These are phyloP conservation scores for Liriodendron chinense DNA, from an alignment of 164 flowering plant species.

Conservation along the genomic window DNA sequence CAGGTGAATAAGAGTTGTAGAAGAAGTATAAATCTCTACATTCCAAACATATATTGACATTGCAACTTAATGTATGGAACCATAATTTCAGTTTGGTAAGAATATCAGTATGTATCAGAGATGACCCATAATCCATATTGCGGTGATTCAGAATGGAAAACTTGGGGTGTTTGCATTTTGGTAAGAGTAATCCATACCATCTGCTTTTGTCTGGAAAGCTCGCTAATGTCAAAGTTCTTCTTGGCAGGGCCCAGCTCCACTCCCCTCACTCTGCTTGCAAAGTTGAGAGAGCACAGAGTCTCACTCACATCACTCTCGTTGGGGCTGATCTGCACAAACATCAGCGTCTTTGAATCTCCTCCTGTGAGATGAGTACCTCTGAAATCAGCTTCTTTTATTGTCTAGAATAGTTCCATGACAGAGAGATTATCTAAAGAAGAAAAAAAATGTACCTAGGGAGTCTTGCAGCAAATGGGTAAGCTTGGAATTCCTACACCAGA, in stretches of 20 bases:
- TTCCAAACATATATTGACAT: neutral
- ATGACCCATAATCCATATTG: neutral
- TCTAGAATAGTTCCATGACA: neutral
- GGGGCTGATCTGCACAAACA: constrained; percentile 96
- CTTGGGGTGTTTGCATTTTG: neutral
- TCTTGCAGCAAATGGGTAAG: constrained; percentile 97
- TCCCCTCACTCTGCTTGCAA: constrained; percentile 96
- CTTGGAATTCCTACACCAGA: constrained; percentile 75
- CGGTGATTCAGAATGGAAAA: neutral
- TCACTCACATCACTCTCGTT: constrained; percentile 81
- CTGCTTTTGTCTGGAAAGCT: constrained; percentile 68
- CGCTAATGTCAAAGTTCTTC: constrained; percentile 73
- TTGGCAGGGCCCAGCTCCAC: constrained; percentile 92
- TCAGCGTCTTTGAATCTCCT: constrained; percentile 93
- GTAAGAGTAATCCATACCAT: constrained; percentile 41
- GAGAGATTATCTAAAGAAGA: constrained; percentile 4
- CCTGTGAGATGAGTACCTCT: constrained; percentile 35
- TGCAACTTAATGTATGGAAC: neutral
- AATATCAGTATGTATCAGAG: neutral
- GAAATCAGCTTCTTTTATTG: neutral
- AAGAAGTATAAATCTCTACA: no score
- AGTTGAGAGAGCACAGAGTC: constrained; percentile 92
- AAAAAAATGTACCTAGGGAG: constrained; percentile 67
- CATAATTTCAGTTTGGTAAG: neutral
- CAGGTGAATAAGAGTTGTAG: no score